Conservation (phyloP, 352 stramenopile genomes). For the Phytopythium aichiense region DNA sequence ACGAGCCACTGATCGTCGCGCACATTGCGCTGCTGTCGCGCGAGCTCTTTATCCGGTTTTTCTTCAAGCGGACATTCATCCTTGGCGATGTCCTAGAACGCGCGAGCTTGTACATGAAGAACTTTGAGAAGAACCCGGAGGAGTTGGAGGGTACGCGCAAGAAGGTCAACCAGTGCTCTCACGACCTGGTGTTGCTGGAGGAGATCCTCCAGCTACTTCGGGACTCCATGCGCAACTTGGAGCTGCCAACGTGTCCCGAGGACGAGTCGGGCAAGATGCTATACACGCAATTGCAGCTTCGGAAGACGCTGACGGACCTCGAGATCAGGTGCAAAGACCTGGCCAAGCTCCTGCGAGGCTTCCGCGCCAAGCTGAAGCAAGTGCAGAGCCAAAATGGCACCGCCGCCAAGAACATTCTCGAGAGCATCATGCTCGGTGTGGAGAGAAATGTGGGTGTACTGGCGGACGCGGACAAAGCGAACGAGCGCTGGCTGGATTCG, state of each 20-base stretch:
- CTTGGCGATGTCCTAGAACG: conserved; percentile 94
- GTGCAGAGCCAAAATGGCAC: conserved; percentile 76
- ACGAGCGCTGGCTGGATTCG: conserved; percentile 59
- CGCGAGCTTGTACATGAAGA: conserved; percentile 91
- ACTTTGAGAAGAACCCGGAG: conserved; percentile 90
- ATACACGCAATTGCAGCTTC: conserved; percentile 93
- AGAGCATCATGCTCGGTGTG: conserved; percentile 53
- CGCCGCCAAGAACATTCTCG: conserved; percentile 70
- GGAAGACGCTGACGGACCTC: conserved; percentile 76
- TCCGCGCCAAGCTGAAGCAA: conserved; percentile 89
- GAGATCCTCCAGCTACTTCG: conserved; percentile 95
- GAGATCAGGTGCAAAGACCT: conserved; percentile 91
- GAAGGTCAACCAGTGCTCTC: conserved; percentile 89
- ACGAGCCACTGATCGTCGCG: conserved; percentile 92
- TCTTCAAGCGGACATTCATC: conserved; percentile 96
- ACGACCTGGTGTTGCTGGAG: conserved; percentile 94
- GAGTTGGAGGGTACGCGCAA: conserved; percentile 86
- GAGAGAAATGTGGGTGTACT: conserved; percentile 62
- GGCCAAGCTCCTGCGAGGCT: conserved; percentile 89
- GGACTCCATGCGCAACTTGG: conserved; percentile 91
- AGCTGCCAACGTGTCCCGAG: conserved; percentile 87
- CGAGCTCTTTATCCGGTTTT: conserved; percentile 93
- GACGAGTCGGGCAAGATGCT: conserved; percentile 86
- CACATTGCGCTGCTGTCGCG: conserved; percentile 91
- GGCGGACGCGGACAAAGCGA: conserved; percentile 48